A percentile compares a stretch with the other conserved stretches of the same genome.
Evolutionary conservation across 352 stramenopile genomes (phyloP).

Genomic region (Globisporangium solare): DNA sequence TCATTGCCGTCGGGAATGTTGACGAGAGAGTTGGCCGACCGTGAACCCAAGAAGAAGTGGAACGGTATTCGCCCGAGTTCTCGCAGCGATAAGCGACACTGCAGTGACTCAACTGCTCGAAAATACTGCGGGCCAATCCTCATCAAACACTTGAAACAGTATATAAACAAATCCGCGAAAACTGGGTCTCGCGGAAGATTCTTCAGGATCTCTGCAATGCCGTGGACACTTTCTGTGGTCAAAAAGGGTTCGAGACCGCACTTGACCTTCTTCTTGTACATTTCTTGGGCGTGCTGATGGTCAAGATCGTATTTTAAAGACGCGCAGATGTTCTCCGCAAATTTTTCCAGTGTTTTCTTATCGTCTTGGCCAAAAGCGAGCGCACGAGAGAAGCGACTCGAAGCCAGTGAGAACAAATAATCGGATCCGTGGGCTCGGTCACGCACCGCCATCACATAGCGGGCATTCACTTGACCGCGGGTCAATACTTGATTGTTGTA

Average conservation of each 20-base stretch:
- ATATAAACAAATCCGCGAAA: conserved; percentile 78
- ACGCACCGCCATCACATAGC: conserved; percentile 63
- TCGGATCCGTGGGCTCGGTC: conserved; percentile 67
- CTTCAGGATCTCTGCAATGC: conserved; percentile 79
- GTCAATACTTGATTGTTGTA: conserved; percentile 60
- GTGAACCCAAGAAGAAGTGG: conserved; percentile 60
- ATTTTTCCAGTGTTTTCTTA: conserved; percentile 56
- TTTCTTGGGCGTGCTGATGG: conserved; percentile 48
- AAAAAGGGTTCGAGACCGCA: conserved; percentile 58
- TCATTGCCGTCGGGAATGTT: conserved; percentile 45
- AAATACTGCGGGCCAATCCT: conserved; percentile 58
- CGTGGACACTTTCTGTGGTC: conserved; percentile 56
- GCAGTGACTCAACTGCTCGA: conserved; percentile 34
- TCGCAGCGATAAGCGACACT: conserved; percentile 39
- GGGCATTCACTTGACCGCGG: conserved; percentile 65
- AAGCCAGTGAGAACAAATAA: conserved; percentile 71
- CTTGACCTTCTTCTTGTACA: conserved; percentile 81
- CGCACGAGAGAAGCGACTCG: conserved; percentile 55
- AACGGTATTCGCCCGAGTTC: conserved; percentile 64
- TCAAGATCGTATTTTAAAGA: conserved; percentile 81
- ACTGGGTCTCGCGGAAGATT: conserved; percentile 62
- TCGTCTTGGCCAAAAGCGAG: conserved; percentile 64
- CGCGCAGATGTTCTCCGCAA: conserved; percentile 75
- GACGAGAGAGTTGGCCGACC: conserved; percentile 41
- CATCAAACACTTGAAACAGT: conserved; percentile 56